Evolutionary conservation across 176 grass and related monocot genomes (phyloP), one percentile per base, ranked within the genome.

Genomic region (Saccharum spontaneum): DNA sequence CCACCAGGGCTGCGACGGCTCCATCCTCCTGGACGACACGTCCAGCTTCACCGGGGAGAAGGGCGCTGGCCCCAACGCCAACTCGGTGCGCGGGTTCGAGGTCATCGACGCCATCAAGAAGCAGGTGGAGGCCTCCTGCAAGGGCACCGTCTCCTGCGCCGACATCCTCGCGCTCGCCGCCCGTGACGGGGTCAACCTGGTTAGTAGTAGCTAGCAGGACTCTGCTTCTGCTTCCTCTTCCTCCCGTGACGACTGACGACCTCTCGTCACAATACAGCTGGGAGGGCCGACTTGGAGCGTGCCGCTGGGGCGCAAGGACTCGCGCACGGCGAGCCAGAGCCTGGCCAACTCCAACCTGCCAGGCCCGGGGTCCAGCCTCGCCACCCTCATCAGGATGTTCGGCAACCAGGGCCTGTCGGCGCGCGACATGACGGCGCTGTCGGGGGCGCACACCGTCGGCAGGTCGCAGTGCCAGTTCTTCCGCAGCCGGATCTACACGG

Each of bases 61-160:
- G 89, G 49, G 14, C 73, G 95, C 95, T 8, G 89, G 87, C 0
- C 95, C 95, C 1, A 97, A 94, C 70, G 81, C 59, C 44, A 91
- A 91, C 84, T 97, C 95, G 0, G 90, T 68, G 0, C 92, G 95
- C 3, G 92, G 95, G 1, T 97, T 71, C 60, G 88, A 97, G n/a
- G 95, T 97, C 37, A 93, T 97, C 73, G 95, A 97, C 70, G 82
- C 89, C 82, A 93, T 98, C 87, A 98, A 98, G 75, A 62, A 82
- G 31, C 67, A 84, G 71, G 92, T 97, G 1, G 95, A 97, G 61
- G 46, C 90, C 0, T 34, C 90, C 28, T 97, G 95, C 86, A 91
- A 76, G 20, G 82, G 59, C 71, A 94, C 88, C 73, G 94, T 94
- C 69, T 95, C 93, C 60, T 95, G 90, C 57, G 88, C 93, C 24